phyloP scores from a whole-genome alignment of 176 grass and related monocot species.

The Neostapfia colusana region DNA sequence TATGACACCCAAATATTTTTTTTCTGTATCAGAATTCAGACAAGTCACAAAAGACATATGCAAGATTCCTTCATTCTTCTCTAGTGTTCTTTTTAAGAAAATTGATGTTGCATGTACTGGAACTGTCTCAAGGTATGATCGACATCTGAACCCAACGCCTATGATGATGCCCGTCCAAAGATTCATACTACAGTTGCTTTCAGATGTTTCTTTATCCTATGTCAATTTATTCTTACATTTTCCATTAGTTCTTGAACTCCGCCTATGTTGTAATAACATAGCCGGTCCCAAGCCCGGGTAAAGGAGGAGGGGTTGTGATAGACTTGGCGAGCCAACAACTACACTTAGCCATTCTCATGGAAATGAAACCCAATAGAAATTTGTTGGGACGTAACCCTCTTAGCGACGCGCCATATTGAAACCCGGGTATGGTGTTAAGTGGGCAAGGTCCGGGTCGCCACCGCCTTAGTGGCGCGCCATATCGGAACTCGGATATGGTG shows the following conservation, averaged over 20 bases:
- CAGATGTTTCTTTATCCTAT: neutral
- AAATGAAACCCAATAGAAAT: too few relatives aligned
- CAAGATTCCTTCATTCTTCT: slow-evolving; percentile 90
- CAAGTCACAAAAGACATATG: slow-evolving; percentile 91
- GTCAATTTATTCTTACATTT: slow-evolving; percentile 5
- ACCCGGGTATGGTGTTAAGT: too few relatives aligned
- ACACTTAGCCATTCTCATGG: too few relatives aligned
- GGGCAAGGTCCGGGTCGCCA: too few relatives aligned
- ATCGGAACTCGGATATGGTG: too few relatives aligned
- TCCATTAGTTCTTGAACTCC: neutral
- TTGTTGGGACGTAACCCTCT: too few relatives aligned
- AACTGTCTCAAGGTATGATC: slow-evolving; percentile 72
- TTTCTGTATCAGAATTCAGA: slow-evolving; percentile 79
- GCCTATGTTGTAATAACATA: too few relatives aligned
- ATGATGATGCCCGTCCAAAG: slow-evolving; percentile 1
- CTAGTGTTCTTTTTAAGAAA: slow-evolving; percentile 83
- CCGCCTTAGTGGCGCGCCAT: too few relatives aligned
- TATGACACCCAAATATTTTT: slow-evolving; percentile 36
- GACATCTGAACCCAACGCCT: slow-evolving; percentile 25
- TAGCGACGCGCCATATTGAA: too few relatives aligned
- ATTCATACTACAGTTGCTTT: slow-evolving; percentile 13
- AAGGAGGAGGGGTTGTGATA: too few relatives aligned
- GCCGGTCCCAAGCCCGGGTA: too few relatives aligned
- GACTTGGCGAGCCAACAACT: too few relatives aligned
- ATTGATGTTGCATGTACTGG: slow-evolving; percentile 71